Evolutionary conservation across 352 stramenopile genomes (phyloP).

Genomic region (Poterioochromonas sp.): DNA sequence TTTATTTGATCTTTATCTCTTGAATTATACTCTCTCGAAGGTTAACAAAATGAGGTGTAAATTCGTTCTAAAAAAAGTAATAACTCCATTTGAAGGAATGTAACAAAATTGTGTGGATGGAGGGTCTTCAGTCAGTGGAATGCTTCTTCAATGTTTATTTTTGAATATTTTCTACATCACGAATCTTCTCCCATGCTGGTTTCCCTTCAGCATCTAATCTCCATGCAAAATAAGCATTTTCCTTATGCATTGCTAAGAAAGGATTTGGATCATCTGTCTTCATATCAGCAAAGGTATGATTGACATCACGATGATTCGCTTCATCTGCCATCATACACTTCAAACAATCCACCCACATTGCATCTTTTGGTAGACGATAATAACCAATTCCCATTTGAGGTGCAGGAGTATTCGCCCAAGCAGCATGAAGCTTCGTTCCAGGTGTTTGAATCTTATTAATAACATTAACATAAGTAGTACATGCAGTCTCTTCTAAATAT

Average conservation of each 20-base stretch:
- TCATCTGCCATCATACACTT: constrained; percentile 56
- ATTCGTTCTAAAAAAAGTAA: no score
- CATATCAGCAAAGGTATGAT: constrained; percentile 53
- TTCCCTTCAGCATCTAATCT: background rate
- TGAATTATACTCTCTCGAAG: background rate
- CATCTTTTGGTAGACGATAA: constrained; percentile 30
- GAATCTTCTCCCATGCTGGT: background rate
- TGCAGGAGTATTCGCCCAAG: constrained; percentile 31
- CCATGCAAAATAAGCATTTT: constrained; percentile 15
- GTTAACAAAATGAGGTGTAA: background rate
- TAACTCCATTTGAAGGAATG: no score
- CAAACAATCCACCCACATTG: constrained; percentile 11
- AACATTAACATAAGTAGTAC: constrained; percentile 38
- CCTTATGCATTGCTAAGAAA: constrained; percentile 34
- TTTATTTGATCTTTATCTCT: background rate
- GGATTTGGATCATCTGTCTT: constrained; percentile 40
- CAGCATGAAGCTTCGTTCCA: constrained; percentile 30
- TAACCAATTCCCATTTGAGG: constrained; percentile 35
- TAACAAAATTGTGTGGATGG: no score
- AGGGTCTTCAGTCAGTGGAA: no score
- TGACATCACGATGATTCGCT: constrained; percentile 68
- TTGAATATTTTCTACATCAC: no score
- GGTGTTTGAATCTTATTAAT: constrained; percentile 30
- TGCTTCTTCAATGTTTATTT: no score
- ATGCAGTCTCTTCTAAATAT: constrained; percentile 73